phyloP scores from a whole-genome alignment of 2,329 filamentous ascomycete species.

The Cryphonectria naterciae region DNA sequence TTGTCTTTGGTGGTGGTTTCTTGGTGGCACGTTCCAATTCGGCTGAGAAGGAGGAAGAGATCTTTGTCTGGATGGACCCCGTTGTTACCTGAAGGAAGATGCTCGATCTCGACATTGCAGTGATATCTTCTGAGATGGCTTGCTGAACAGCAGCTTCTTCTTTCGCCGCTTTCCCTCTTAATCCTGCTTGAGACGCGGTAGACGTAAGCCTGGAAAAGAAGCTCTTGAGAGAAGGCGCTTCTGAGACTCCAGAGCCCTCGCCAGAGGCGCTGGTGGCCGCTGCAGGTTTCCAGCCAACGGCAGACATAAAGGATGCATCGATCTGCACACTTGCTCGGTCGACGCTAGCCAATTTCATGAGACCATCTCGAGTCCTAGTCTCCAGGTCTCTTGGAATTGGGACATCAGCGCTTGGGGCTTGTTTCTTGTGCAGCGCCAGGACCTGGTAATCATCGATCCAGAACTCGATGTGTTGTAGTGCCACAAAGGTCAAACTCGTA shows the following conservation, averaged over 20 bases:
- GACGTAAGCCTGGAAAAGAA: conserved; percentile 82
- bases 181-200: conserved; percentile 52
- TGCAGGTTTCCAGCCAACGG: conserved; percentile 79
- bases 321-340: conserved; percentile 89
- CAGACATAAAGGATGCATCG: conserved; percentile 85
- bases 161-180: conserved; percentile 60
- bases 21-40: conserved; percentile 96
- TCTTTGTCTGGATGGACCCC: conserved; percentile 77
- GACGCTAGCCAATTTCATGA: conserved; percentile 85
- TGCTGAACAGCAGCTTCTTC: conserved; percentile 68
- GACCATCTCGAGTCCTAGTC: conserved; percentile 78
- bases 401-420: conserved; percentile 75
- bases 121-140: conserved; percentile 71
- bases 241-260: conserved; percentile 52
- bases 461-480: conserved; percentile 83
- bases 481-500: conserved; percentile 94
- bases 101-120: conserved; percentile 70
- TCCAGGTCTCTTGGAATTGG: conserved; percentile 78
- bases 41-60: conserved; percentile 72
- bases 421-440: conserved; percentile 79
- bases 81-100: conserved; percentile 91
- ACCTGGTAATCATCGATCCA: conserved; percentile 88
- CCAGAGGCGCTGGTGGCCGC: conserved; percentile 45
- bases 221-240: conserved; percentile 68
- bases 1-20: conserved; percentile 89